These are phyloP conservation scores for Botryobasidium botryosum DNA, from an alignment of 768 basidiomycete genomes.

Conservation along the genomic window DNA sequence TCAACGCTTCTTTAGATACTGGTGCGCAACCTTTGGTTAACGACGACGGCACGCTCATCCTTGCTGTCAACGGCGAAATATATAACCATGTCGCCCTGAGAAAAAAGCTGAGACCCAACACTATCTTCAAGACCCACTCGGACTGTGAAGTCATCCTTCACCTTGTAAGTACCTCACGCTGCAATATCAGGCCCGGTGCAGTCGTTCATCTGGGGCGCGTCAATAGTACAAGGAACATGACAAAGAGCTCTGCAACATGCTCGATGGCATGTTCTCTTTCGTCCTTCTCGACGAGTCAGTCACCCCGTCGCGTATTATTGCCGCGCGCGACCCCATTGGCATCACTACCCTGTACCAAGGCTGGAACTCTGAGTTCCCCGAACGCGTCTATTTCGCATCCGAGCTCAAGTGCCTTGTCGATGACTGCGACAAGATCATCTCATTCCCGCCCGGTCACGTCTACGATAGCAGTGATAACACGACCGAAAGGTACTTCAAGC, in stretches of 20 bases:
- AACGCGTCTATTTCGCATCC: conserved; percentile 79
- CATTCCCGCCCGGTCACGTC: conserved; percentile 95
- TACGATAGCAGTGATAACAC: conserved; percentile 73
- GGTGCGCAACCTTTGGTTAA: conserved; percentile 90
- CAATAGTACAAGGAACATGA: conserved; percentile 4
- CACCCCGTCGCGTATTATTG: conserved; percentile 77
- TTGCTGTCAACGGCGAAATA: conserved; percentile 97
- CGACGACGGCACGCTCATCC: conserved; percentile 64
- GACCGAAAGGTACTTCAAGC: conserved; percentile 71
- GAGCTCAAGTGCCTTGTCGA: conserved; percentile 85
- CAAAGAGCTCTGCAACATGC: conserved; percentile 54
- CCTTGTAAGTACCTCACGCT: conserved; percentile 34
- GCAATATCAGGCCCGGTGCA: neutral
- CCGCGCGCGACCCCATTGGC: conserved; percentile 92
- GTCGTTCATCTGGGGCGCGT: neutral
- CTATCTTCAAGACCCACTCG: conserved; percentile 89
- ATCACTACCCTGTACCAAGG: conserved; percentile 99
- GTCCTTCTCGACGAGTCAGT: conserved; percentile 89
- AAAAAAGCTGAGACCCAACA: conserved; percentile 39
- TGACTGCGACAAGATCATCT: conserved; percentile 86
- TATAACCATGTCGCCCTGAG: conserved; percentile 88
- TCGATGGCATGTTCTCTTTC: conserved; percentile 99
- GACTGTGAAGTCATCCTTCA: conserved; percentile 97
- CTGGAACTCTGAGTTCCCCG: conserved; percentile 69
- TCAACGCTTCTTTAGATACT: conserved; percentile 40